phyloP scores from a whole-genome alignment of 768 basidiomycete species.

The Calocera viscosa region DNA sequence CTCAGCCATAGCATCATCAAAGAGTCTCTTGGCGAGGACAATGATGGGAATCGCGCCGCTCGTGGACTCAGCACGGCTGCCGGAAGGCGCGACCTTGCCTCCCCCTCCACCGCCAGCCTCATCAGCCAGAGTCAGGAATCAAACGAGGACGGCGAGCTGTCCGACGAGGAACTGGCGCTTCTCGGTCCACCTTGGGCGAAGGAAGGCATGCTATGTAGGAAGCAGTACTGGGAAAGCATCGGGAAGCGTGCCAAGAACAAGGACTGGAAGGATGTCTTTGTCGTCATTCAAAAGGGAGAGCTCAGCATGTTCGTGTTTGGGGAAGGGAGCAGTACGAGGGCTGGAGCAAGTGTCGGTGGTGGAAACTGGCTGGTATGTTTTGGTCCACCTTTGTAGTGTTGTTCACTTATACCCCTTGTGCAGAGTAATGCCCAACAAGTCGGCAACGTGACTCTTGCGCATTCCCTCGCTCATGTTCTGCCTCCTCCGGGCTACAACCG shows the following conservation, averaged over 20 bases:
- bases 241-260: constrained; percentile 81
- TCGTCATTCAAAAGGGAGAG: constrained; percentile 90
- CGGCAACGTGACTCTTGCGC: constrained; percentile 72
- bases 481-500: constrained; percentile 87
- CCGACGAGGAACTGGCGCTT: constrained; percentile 89
- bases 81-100: constrained; percentile 25
- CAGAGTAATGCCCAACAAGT: constrained; percentile 79
- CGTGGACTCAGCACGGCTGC: background rate
- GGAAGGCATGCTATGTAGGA: constrained; percentile 89
- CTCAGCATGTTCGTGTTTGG: constrained; percentile 95
- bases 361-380: constrained; percentile 92
- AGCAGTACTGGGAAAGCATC: constrained; percentile 82
- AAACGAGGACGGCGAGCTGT: constrained; percentile 35
- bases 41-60: constrained; percentile 26
- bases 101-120: constrained; percentile 43
- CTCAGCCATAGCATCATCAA: constrained; percentile 92
- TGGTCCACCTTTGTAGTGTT: background rate
- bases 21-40: constrained; percentile 79
- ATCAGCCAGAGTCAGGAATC: constrained; percentile 37
- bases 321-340: constrained; percentile 33
- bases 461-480: constrained; percentile 74
- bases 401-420: background rate
- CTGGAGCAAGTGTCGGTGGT: constrained; percentile 66
- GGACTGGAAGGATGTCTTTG: constrained; percentile 87
- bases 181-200: constrained; percentile 98